Evolutionary conservation across 345 rosid genomes (phyloP).

Genomic region (Corymbia maculata): DNA sequence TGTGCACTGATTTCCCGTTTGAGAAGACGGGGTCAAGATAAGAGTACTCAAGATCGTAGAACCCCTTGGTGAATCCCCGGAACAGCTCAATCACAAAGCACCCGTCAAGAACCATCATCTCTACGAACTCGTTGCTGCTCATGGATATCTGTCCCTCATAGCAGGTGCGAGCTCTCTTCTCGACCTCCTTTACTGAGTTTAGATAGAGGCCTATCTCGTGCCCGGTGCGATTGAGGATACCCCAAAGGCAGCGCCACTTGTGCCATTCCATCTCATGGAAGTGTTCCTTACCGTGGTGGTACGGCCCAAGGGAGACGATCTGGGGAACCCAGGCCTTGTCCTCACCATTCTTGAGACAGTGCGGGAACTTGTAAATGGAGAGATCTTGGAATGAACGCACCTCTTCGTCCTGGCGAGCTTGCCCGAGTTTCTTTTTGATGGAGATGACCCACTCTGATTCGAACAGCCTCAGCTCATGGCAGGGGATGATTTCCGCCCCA

Average conservation of each 20-base stretch:
- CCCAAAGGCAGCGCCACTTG: conserved; percentile 67
- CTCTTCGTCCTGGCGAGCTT: conserved; percentile 25
- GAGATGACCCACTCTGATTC: conserved; percentile 38
- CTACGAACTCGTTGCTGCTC: conserved; percentile 55
- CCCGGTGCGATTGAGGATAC: conserved; percentile 40
- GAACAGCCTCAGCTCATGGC: not conserved
- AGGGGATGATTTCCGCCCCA: not conserved
- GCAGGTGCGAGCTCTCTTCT: conserved; percentile 55
- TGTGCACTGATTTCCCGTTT: conserved; percentile 76
- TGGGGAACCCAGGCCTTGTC: conserved; percentile 70
- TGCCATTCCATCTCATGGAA: conserved; percentile 66
- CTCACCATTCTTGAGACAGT: conserved; percentile 45
- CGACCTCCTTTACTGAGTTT: conserved; percentile 51
- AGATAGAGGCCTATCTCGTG: conserved; percentile 42
- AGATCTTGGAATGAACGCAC: conserved; percentile 41
- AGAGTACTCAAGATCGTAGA: conserved; percentile 47
- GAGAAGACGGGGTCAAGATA: conserved; percentile 72
- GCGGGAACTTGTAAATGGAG: conserved; percentile 46
- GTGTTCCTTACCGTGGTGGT: conserved; percentile 58
- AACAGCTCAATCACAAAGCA: conserved; percentile 71
- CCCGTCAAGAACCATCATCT: conserved; percentile 88
- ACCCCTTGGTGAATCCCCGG: conserved; percentile 59
- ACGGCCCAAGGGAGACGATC: conserved; percentile 72
- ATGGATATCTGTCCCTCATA: conserved; percentile 49
- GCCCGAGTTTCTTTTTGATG: conserved; percentile 27